Conservation (phyloP, 1,284 basidiomycete species). For the Malassezia japonica region DNA sequence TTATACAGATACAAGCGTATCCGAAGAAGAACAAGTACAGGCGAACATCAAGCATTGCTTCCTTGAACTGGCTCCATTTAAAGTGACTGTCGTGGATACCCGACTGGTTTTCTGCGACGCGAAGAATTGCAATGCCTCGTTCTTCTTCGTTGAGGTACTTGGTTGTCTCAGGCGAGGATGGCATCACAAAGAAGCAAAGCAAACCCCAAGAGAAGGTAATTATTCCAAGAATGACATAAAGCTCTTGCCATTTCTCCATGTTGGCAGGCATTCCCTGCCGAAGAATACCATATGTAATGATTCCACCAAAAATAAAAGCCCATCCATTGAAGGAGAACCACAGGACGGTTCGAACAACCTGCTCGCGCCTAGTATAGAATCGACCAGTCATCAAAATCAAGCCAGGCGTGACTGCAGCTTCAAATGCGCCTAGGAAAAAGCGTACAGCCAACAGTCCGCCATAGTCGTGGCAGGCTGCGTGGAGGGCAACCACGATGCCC, state of each 20-base stretch:
- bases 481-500: constrained; percentile 23
- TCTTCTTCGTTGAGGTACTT: constrained; percentile 52
- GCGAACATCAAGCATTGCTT: constrained; percentile 53
- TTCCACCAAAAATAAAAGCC: constrained; percentile 34
- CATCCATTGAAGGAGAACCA: constrained; percentile 38
- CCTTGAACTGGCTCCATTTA: constrained; percentile 53
- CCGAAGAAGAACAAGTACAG: constrained; percentile 36
- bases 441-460: constrained; percentile 28
- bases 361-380: constrained; percentile 33
- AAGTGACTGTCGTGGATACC: constrained; percentile 56
- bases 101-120: constrained; percentile 54
- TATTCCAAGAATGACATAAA: constrained; percentile 37
- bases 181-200: constrained; percentile 26
- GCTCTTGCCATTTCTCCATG: constrained; percentile 32
- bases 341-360: constrained; percentile 24
- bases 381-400: constrained; percentile 33
- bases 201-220: constrained; percentile 31
- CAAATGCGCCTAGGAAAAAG: constrained; percentile 40
- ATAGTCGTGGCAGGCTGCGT: constrained; percentile 36
- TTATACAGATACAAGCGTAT: constrained; percentile 23
- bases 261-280: constrained; percentile 15
- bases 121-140: constrained; percentile 54
- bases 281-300: constrained; percentile 28
- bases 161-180: constrained; percentile 26
- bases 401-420: constrained; percentile 28